A percentile compares a stretch with the other conserved stretches of the same genome.
Evolutionary conservation across 805 yeast genomes (phyloP).

Genomic region (Wickerhamomyces chaumierensis): DNA sequence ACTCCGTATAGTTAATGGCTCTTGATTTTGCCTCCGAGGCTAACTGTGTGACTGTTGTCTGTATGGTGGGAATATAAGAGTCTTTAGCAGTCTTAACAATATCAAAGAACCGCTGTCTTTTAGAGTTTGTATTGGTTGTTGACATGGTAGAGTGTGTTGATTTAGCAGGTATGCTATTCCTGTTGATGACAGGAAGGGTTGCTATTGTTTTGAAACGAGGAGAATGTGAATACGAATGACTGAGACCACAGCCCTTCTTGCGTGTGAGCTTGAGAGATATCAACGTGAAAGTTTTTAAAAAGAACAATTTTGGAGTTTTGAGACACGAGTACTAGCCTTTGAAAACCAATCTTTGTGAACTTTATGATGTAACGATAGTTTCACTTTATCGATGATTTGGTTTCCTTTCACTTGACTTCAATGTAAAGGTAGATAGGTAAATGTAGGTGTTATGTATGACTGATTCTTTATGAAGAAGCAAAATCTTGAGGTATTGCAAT

Average conservation of each 20-base stretch:
- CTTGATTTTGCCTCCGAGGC: slow-evolving; percentile 31
- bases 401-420: no score
- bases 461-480: no score
- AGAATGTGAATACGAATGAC: not conserved
- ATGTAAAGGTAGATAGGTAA: no score
- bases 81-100: slow-evolving; percentile 45
- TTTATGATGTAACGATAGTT: no score
- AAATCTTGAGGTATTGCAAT: no score
- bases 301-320: not conserved
- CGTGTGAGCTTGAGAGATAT: not conserved
- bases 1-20: slow-evolving; percentile 11
- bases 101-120: slow-evolving; percentile 37
- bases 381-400: no score
- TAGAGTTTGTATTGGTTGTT: slow-evolving; percentile 7
- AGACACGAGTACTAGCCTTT: no score
- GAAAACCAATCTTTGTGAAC: no score
- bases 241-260: not conserved
- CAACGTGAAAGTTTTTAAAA: not conserved
- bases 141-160: not conserved
- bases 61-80: slow-evolving; percentile 40
- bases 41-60: slow-evolving; percentile 35
- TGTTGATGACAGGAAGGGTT: not conserved
- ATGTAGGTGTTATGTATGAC: no score
- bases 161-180: not conserved
- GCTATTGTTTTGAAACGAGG: not conserved